Base-by-base conservation (phyloP, 805 yeast species). In the Maudiozyma saulgeensis region DNA sequence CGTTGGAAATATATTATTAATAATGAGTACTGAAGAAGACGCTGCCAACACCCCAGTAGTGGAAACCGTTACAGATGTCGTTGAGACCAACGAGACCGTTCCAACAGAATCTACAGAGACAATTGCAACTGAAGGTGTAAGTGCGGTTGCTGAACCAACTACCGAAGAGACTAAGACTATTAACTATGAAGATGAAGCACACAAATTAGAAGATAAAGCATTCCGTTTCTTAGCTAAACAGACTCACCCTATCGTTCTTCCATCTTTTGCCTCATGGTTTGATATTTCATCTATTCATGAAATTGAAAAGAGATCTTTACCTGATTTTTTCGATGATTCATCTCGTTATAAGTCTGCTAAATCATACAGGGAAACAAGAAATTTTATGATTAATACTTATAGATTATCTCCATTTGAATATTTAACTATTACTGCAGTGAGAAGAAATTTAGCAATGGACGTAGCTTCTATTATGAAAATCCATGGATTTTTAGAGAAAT, bases 261-360 rank as follows among this genome's bases (percentile, higher is more conserved):
- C 97, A 6, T 87, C 96, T 0, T 90, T 87, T 63, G 76, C 96
- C 0, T 68, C 84, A 31, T 90, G 97, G 97, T 89, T 89, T 63
- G 75, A 81, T 49, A 75, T 86, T 75, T 76, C 76, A 44, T 78
- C 76, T 46, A 76, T 89, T 42, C 87, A 87, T 61, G 78, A 77
- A 46, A 83, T 90, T 53, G 97, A 90, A 67, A 79, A 76, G 51
- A 84, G 85, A 59, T 84, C 95, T 1, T 69, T 90, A 45, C 96
- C 96, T 0, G 97, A 90, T 63, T 90, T 87, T 59, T 90, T 90
- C 72, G 78, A 79, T 53, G 77, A 81, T 51, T 73, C 78, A 19
- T 86, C 85, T 52, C 77, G 82, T 6, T 80, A 81, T 25, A 90
- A 90, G 62, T 85, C 95, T 1, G 91, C 95, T 11, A 78, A 80